A percentile compares a stretch with the other conserved stretches of the same genome.
phyloP scores from a whole-genome alignment of 805 yeast genomes.

The Naumovozyma castellii region DNA sequence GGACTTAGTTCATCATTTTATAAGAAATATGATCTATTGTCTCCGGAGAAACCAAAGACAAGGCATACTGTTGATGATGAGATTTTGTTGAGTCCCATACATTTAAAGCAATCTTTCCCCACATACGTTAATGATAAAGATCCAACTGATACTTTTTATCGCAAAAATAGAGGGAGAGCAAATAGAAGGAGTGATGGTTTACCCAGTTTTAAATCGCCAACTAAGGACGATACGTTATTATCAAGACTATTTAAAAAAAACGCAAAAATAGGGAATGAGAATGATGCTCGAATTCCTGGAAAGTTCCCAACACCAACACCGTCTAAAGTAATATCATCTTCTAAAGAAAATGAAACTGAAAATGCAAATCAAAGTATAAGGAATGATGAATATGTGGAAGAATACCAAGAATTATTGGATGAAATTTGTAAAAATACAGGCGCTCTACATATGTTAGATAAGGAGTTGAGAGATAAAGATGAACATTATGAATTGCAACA shows the following conservation, averaged over 20 bases:
- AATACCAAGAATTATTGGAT: conserved; percentile 16
- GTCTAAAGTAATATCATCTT: conserved; percentile 1
- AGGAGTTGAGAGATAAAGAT: conserved; percentile 7
- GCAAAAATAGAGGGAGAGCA: too few species aligned
- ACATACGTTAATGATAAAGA: conserved; percentile 5
- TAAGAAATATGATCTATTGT: conserved; percentile 20
- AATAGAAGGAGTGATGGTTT: conserved; percentile 1
- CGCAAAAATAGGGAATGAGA: not conserved
- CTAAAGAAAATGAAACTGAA: not conserved
- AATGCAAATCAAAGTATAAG: conserved; percentile 1
- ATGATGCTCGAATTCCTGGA: conserved; percentile 21
- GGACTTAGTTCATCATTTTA: conserved; percentile 15
- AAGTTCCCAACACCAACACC: conserved; percentile 24
- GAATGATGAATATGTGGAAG: conserved; percentile 9
- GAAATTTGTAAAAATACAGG: conserved; percentile 22
- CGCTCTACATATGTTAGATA: conserved; percentile 8
- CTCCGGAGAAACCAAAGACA: conserved; percentile 7
- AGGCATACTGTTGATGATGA: conserved; percentile 1
- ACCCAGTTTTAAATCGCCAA: conserved; percentile 10
- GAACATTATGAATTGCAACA: conserved; percentile 6
- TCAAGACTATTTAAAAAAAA: conserved; percentile 15
- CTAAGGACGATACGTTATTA: conserved; percentile 17
- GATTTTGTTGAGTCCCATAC: conserved; percentile 11
- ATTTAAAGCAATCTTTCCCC: conserved; percentile 4
- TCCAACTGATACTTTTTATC: conserved; percentile 22